phyloP scores from a whole-genome alignment of 306 rosid genomes.

The barrel medic (Medicago truncatula) region DNA sequence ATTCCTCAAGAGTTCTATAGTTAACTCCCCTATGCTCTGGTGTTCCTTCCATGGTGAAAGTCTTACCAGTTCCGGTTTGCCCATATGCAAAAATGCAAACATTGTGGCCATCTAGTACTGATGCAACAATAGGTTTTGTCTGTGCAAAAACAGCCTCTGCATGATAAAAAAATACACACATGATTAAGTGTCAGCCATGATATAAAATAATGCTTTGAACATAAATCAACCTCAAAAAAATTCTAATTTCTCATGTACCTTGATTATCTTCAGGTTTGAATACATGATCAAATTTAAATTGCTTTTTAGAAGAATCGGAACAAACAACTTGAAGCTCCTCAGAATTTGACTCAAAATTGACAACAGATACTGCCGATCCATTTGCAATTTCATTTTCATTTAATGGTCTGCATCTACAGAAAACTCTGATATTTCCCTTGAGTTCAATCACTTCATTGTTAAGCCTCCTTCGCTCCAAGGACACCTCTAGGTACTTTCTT shows the following conservation, averaged over 20 bases:
- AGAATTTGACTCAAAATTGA: conserved; percentile 69
- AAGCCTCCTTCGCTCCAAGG: conserved; percentile 71
- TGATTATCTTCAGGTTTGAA: conserved; percentile 81
- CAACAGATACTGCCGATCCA: conserved; percentile 51
- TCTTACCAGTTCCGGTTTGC: conserved; percentile 97
- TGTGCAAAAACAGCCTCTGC: conserved; percentile 83
- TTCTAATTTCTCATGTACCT: conserved; percentile 56
- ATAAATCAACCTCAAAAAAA: conserved; percentile 14
- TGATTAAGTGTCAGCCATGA: conserved; percentile 4
- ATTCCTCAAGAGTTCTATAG: conserved; percentile 83
- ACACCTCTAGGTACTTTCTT: conserved; percentile 69
- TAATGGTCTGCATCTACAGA: conserved; percentile 94
- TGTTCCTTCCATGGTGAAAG: conserved; percentile 96
- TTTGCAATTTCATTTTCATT: conserved; percentile 60
- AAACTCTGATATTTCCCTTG: conserved; percentile 89
- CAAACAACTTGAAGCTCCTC: conserved; percentile 81
- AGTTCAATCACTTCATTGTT: conserved; percentile 93
- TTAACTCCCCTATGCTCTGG: conserved; percentile 87
- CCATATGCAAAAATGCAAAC: conserved; percentile 96
- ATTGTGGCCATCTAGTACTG: conserved; percentile 90
- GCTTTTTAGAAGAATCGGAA: conserved; percentile 89
- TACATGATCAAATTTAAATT: conserved; percentile 80
- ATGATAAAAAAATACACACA: conserved; percentile 4
- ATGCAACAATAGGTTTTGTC: conserved; percentile 82
- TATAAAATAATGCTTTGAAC: background rate